Evolutionary conservation across 2,329 filamentous ascomycete genomes (phyloP).

Genomic region (Penicillium digitatum): DNA sequence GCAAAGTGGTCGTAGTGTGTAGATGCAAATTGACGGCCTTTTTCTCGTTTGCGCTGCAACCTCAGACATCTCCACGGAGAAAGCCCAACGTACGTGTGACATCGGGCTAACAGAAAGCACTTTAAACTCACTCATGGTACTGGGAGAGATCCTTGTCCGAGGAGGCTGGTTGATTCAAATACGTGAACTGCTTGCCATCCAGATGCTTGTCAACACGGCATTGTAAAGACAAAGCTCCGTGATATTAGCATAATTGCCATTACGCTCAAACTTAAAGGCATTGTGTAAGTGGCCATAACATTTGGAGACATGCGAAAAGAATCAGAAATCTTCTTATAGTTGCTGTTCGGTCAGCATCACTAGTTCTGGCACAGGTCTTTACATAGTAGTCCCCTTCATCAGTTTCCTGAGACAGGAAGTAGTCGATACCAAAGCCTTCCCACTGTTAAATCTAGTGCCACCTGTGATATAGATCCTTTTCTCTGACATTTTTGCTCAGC

Average conservation of each 20-base stretch:
- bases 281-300: background rate
- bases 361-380: slow-evolving; percentile 60
- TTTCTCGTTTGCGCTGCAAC: slow-evolving; percentile 27
- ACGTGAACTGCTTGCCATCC: slow-evolving; percentile 57
- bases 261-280: slow-evolving; percentile 42
- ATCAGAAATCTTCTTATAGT: slow-evolving; percentile 43
- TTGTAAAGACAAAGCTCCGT: slow-evolving; percentile 62
- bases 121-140: slow-evolving; percentile 57
- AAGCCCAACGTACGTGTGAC: slow-evolving; percentile 54
- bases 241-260: slow-evolving; percentile 54
- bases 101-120: slow-evolving; percentile 60
- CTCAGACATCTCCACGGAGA: slow-evolving; percentile 57
- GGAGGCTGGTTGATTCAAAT: slow-evolving; percentile 59
- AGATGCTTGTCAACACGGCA: slow-evolving; percentile 56
- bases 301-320: background rate
- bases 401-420: slow-evolving; percentile 56
- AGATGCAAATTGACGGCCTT: slow-evolving; percentile 53
- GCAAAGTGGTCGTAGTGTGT: slow-evolving; percentile 50
- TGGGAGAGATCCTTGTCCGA: slow-evolving; percentile 49
- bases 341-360: slow-evolving; percentile 57
- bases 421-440: slow-evolving; percentile 59
- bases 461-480: slow-evolving; percentile 62
- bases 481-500: slow-evolving; percentile 60
- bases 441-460: slow-evolving; percentile 58
- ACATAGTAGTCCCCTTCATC: slow-evolving; percentile 62